A percentile compares a stretch with the other conserved stretches of the same genome.
These are phyloP conservation scores for Chondrus crispus DNA, from an alignment of 23 red algal genomes.

Conservation along the genomic window DNA sequence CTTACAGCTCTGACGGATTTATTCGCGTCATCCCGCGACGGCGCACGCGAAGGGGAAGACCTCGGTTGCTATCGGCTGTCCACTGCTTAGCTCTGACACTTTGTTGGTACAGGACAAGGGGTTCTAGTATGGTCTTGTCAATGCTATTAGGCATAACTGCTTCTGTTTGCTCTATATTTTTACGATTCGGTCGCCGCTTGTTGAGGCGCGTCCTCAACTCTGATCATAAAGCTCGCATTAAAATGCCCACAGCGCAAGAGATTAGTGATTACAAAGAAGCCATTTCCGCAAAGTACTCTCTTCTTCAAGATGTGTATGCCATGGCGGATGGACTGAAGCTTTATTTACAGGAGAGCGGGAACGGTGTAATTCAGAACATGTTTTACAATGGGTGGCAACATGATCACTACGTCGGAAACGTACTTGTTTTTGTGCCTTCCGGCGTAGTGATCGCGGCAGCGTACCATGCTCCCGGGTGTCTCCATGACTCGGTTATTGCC, in stretches of 20 bases:
- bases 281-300: background rate
- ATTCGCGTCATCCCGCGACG: background rate
- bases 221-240: background rate
- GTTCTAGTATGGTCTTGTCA: too few relatives aligned
- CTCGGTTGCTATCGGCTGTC: background rate
- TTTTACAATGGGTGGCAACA: constrained; percentile 56
- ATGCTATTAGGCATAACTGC: background rate
- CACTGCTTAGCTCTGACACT: background rate
- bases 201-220: background rate
- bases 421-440: background rate
- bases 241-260: background rate
- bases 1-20: background rate
- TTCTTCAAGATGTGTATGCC: background rate
- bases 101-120: background rate
- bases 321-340: constrained; percentile 20
- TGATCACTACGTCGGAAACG: constrained; percentile 40
- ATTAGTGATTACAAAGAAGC: background rate
- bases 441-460: constrained; percentile 6
- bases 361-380: background rate
- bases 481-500: background rate
- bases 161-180: background rate
- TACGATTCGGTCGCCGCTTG: background rate
- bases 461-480: background rate
- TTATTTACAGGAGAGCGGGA: background rate
- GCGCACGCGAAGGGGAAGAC: background rate